Evolutionary conservation across 345 rosid species (phyloP), one percentile per base, ranked within the genome.

Genomic region (Tarenaya hassleriana): DNA sequence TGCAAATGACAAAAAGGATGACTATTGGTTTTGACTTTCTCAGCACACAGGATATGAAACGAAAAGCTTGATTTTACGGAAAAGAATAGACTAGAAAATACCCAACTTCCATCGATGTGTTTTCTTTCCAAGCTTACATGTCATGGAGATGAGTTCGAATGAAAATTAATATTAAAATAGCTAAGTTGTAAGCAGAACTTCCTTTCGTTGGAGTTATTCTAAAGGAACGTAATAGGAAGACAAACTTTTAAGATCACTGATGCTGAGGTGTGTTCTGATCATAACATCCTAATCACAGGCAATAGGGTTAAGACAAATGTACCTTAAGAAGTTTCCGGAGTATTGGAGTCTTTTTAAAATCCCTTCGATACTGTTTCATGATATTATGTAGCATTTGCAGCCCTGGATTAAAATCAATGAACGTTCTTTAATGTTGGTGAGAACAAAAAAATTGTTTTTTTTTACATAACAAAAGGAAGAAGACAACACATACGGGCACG

Each of bases 311-410:
- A 51, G 43, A 51, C 40, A 4, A 47, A 44, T 19, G 56, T 63
- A 92, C 98, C 98, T 88, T 92, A 53, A 92, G 75, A 75, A 92
- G 94, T 77, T 92, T 92, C 38, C 98, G 82, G 24, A 92, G 95
- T 67, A 92, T 86, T 5, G 98, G 98, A 47, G 77, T 92, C 88
- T 83, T 92, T 46, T 85, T 92, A 58, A 92, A 92, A 71, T 92
- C 91, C 66, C 75, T 58, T 64, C 94, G 74, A 53, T 85, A 83
- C 74, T 79, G 87, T 76, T 92, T 92, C 77, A 92, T 73, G 60
- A 88, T 92, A 76, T 92, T 92, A 69, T 92, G 98, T 41, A 92
- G 83, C 98, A 88, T 88, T 75, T 74, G 86, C 70, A 92, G 70
- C 71, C 97, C 98, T 92, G 69, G 60, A 73, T n/a, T n/a, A n/a